Percentiles rank a stretch among this genome's conserved stretches.
phyloP scores from a whole-genome alignment of 805 yeast genomes.

The Zygosaccharomyces gambellarensis region DNA sequence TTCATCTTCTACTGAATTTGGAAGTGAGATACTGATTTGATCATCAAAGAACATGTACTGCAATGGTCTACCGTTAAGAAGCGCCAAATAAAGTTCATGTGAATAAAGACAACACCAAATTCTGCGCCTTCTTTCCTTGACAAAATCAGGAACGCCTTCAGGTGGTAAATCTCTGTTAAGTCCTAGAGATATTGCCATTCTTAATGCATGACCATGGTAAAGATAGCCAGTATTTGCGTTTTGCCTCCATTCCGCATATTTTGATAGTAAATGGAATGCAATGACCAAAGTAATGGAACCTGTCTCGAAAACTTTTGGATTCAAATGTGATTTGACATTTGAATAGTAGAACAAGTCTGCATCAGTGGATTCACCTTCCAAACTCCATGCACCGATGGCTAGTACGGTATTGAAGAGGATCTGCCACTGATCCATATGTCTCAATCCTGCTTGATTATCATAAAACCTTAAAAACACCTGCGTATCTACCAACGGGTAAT shows the following conservation, averaged over 20 bases:
- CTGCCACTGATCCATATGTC: constrained; percentile 45
- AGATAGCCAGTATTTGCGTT: constrained; percentile 69
- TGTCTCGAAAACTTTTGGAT: constrained; percentile 49
- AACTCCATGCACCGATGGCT: constrained; percentile 68
- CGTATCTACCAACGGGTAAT: constrained; percentile 57
- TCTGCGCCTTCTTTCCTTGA: constrained; percentile 51
- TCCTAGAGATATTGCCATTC: constrained; percentile 66
- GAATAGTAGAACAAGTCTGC: constrained; percentile 54
- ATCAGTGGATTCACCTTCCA: constrained; percentile 47
- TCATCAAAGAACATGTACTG: constrained; percentile 40
- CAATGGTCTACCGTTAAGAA: constrained; percentile 62
- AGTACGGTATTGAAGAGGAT: constrained; percentile 52
- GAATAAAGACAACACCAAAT: constrained; percentile 66
- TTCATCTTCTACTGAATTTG: constrained; percentile 48
- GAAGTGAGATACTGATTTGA: constrained; percentile 45
- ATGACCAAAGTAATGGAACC: constrained; percentile 54
- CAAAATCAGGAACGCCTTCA: constrained; percentile 16
- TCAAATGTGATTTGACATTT: constrained; percentile 44
- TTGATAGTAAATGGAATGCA: constrained; percentile 50
- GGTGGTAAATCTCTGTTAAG: constrained; percentile 45
- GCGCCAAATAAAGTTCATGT: constrained; percentile 59
- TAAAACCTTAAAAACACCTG: constrained; percentile 46
- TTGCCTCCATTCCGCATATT: constrained; percentile 59
- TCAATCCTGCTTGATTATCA: constrained; percentile 39
- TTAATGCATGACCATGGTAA: constrained; percentile 55